Evolutionary conservation across 257 asterid species (phyloP).

Genomic region (Solanum pennellii): DNA sequence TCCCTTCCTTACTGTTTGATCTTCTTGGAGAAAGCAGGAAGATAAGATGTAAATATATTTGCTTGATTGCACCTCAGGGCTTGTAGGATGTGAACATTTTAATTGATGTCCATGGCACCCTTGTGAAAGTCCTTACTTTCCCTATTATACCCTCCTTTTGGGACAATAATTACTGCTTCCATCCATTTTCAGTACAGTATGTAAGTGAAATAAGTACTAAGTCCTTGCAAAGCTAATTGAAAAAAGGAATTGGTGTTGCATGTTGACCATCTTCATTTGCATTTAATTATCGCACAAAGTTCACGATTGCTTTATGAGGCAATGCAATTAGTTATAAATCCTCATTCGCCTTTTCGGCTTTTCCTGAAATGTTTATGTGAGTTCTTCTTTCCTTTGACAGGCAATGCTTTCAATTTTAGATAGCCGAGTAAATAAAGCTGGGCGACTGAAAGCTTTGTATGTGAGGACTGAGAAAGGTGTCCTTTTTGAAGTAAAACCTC

Average conservation of each 20-base stretch:
- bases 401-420: constrained; percentile 77
- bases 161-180: background rate
- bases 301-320: background rate
- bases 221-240: background rate
- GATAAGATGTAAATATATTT: background rate
- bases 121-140: background rate
- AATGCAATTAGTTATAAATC: background rate
- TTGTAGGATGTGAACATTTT: background rate
- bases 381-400: constrained; percentile 18
- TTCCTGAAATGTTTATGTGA: background rate
- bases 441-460: constrained; percentile 70
- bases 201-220: background rate
- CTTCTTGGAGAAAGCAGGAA: background rate
- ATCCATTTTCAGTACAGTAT: background rate
- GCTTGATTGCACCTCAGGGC: background rate
- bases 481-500: constrained; percentile 73
- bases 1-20: background rate
- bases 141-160: background rate
- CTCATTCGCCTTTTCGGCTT: background rate
- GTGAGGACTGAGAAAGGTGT: constrained; percentile 77
- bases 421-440: constrained; percentile 73
- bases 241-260: background rate
- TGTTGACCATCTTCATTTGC: background rate
- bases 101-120: background rate
- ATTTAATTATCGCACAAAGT: background rate